phyloP scores from a whole-genome alignment of 495 filamentous ascomycete genomes.

The Penicillium salamii region DNA sequence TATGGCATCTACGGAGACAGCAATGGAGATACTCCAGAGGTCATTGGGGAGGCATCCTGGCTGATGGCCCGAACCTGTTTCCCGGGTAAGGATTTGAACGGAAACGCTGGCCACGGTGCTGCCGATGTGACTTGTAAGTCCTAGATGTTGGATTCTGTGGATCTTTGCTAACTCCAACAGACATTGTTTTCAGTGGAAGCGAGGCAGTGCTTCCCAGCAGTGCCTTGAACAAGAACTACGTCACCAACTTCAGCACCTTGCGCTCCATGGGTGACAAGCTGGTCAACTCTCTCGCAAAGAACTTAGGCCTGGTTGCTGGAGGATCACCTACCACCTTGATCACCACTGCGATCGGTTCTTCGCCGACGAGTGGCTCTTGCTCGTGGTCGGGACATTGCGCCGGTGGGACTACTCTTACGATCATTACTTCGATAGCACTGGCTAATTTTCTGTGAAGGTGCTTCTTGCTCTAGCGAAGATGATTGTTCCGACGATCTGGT shows the following conservation, averaged over 20 bases:
- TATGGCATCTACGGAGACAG: slow-evolving; percentile 40
- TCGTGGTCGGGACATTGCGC: slow-evolving; percentile 22
- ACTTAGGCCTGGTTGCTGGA: slow-evolving; percentile 14
- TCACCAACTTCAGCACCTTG: slow-evolving; percentile 35
- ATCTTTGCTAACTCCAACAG: slow-evolving; percentile 7
- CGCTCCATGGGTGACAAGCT: slow-evolving; percentile 33
- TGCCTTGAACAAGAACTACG: slow-evolving; percentile 31
- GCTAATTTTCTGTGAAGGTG: slow-evolving; percentile 9
- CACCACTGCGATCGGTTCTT: slow-evolving; percentile 2
- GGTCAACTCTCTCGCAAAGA: slow-evolving; percentile 36
- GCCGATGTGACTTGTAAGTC: slow-evolving; percentile 37
- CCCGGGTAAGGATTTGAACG: slow-evolving; percentile 31
- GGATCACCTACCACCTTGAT: slow-evolving; percentile 5
- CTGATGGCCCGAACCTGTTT: slow-evolving; percentile 40
- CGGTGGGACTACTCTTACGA: slow-evolving; percentile 4
- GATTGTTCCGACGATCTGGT: slow-evolving; percentile 20
- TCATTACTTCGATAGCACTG: neutral
- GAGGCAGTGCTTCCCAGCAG: slow-evolving; percentile 28
- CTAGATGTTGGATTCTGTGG: neutral
- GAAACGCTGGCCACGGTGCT: slow-evolving; percentile 26
- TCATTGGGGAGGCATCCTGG: slow-evolving; percentile 41
- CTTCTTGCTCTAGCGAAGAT: slow-evolving; percentile 16
- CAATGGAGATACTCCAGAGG: slow-evolving; percentile 32
- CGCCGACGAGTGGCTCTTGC: slow-evolving; percentile 7
- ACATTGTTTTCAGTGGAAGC: slow-evolving; percentile 35